Conservation (phyloP, 1,284 basidiomycete genomes). For the Boletus semigastroideus region DNA sequence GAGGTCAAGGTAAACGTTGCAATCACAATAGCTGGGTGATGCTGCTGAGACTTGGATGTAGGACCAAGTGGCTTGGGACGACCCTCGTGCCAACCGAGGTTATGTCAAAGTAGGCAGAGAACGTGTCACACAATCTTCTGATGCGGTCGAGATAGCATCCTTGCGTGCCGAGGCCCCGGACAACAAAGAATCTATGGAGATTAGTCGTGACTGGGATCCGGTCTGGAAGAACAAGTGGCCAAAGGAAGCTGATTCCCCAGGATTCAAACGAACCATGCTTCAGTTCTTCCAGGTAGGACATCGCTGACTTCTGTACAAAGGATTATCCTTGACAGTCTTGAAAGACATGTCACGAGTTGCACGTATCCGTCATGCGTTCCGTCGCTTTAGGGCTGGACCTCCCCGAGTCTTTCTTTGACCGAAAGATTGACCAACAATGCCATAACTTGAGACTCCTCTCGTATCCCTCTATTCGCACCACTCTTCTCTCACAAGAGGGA, state of each 20-base stretch:
- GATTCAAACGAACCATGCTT: constrained; percentile 71
- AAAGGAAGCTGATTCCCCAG: constrained; percentile 56
- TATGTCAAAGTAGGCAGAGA: constrained; percentile 81
- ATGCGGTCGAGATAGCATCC: constrained; percentile 71
- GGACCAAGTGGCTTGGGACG: constrained; percentile 70
- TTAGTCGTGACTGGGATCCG: constrained; percentile 76
- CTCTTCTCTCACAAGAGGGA: constrained; percentile 58
- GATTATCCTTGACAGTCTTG: constrained; percentile 5
- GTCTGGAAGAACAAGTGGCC: constrained; percentile 82
- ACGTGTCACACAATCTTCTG: constrained; percentile 71
- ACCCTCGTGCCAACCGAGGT: constrained; percentile 80
- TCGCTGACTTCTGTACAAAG: neutral
- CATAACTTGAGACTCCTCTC: constrained; percentile 77
- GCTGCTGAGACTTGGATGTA: constrained; percentile 25
- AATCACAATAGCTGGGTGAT: neutral
- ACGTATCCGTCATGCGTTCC: constrained; percentile 74
- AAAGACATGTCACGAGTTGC: constrained; percentile 73
- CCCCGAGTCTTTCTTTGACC: constrained; percentile 71
- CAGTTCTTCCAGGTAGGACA: constrained; percentile 63
- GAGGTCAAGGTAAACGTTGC: constrained; percentile 54
- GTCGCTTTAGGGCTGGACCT: constrained; percentile 78
- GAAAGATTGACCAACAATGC: constrained; percentile 69
- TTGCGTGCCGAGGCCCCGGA: constrained; percentile 74
- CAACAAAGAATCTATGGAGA: constrained; percentile 84
- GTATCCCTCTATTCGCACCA: constrained; percentile 68